A percentile compares a stretch with the other conserved stretches of the same genome.
phyloP scores from a whole-genome alignment of 352 stramenopile genomes.

The Globisporangium barbulae region DNA sequence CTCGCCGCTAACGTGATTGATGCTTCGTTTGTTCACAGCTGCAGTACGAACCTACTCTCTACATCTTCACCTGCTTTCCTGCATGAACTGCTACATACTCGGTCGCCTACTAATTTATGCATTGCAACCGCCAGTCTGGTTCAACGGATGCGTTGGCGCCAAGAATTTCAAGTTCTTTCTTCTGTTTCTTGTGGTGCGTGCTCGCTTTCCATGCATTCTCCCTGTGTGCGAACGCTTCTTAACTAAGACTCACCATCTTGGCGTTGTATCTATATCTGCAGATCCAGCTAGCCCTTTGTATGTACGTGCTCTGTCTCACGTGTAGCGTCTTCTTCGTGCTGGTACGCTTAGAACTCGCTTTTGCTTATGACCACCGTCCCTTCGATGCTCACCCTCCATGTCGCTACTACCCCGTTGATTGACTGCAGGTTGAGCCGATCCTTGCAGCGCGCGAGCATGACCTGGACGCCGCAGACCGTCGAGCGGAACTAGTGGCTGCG shows the following conservation, averaged over 20 bases:
- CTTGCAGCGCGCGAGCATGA: constrained; percentile 11
- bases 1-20: not conserved
- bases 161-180: constrained; percentile 84
- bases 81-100: not conserved
- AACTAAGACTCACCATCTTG: not conserved
- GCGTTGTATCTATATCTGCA: constrained; percentile 9
- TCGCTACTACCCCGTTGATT: not conserved
- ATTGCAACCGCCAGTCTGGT: constrained; percentile 47
- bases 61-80: not conserved
- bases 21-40: constrained; percentile 16
- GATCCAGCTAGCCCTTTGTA: constrained; percentile 40
- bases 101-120: not conserved
- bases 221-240: not conserved
- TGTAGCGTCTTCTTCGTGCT: constrained; percentile 57
- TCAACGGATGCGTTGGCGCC: constrained; percentile 81
- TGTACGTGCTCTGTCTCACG: constrained; percentile 47
- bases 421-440: constrained; percentile 34
- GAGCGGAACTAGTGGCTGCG: constrained; percentile 27
- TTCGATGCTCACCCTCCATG: not conserved
- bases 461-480: constrained; percentile 3
- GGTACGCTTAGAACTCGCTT: constrained; percentile 17
- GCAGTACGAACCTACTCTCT: constrained; percentile 22
- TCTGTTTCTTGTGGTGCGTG: constrained; percentile 41
- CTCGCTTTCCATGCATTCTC: not conserved
- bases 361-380: not conserved